These are phyloP conservation scores for Rhodotorula sphaerocarpa DNA, from an alignment of 768 basidiomycete genomes.

Conservation along the genomic window DNA sequence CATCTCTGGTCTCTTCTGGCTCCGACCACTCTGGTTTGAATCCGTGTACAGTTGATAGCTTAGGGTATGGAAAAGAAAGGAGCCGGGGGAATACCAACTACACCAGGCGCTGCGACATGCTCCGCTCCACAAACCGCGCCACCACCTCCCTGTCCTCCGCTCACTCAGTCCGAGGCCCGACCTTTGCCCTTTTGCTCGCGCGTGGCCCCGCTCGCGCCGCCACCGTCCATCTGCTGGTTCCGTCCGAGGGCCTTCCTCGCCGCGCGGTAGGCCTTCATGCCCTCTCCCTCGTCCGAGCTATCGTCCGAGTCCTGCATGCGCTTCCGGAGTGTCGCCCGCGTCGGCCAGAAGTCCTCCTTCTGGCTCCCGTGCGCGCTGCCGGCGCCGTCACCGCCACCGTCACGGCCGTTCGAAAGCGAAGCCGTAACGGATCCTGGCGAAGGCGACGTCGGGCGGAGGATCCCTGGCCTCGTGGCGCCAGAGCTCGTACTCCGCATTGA, in stretches of 20 bases:
- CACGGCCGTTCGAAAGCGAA: not conserved
- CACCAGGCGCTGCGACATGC: no score
- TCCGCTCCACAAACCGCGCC: no score
- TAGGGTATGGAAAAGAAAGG: no score
- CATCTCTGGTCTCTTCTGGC: no score
- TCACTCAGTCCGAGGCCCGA: no score
- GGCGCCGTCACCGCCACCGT: not conserved
- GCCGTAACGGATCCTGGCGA: not conserved
- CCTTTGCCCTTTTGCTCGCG: constrained; percentile 25
- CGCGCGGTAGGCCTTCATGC: constrained; percentile 7
- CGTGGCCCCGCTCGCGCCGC: not conserved
- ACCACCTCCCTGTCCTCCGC: no score
- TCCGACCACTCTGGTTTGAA: no score
- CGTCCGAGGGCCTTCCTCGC: constrained; percentile 24
- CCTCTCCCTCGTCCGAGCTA: constrained; percentile 8
- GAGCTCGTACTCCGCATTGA: constrained; percentile 19
- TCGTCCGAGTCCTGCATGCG: constrained; percentile 16
- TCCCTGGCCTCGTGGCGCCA: not conserved
- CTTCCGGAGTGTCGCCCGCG: not conserved
- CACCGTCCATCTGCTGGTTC: constrained; percentile 16
- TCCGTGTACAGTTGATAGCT: no score
- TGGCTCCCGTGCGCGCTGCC: not conserved
- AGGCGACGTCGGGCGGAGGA: constrained; percentile 22
- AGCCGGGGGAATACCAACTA: no score
- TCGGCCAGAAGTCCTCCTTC: not conserved